Evolutionary conservation across 768 basidiomycete genomes (phyloP).

Genomic region (Amanita fuliginea): DNA sequence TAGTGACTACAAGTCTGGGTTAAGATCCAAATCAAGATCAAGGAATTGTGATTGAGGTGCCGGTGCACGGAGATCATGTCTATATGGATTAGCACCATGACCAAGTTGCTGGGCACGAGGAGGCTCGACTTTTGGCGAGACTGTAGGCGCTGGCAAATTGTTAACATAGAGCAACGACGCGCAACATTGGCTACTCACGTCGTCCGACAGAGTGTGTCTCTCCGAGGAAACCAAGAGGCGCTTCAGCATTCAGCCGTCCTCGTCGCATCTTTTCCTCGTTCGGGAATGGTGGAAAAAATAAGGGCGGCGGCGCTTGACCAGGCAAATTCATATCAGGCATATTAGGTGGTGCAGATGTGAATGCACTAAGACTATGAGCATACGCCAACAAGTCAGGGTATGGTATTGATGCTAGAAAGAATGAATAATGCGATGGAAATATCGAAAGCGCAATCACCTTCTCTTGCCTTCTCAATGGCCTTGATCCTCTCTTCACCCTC

Average conservation of each 20-base stretch:
- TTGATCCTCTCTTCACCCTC: constrained; percentile 68
- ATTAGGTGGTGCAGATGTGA: constrained; percentile 83
- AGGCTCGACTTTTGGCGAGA: constrained; percentile 43
- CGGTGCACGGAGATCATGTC: constrained; percentile 46
- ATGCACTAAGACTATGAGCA: constrained; percentile 75
- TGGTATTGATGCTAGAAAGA: constrained; percentile 53
- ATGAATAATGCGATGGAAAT: neutral
- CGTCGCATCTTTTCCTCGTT: constrained; percentile 88
- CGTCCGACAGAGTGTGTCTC: constrained; percentile 77
- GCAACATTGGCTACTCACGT: constrained; percentile 32
- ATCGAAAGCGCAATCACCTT: constrained; percentile 32
- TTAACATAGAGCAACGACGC: constrained; percentile 3
- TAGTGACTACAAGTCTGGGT: constrained; percentile 52
- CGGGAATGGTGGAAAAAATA: constrained; percentile 87
- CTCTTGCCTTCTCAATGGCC: constrained; percentile 60
- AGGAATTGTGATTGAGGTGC: constrained; percentile 53
- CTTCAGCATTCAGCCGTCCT: constrained; percentile 70
- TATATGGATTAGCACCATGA: constrained; percentile 55
- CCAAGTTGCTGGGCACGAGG: constrained; percentile 32
- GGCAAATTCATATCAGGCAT: constrained; percentile 66
- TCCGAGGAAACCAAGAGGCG: constrained; percentile 65
- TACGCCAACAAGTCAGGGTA: constrained; percentile 78
- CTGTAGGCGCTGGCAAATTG: constrained; percentile 40
- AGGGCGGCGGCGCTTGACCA: constrained; percentile 62
- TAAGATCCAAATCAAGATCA: constrained; percentile 76